Evolutionary conservation across 176 grass and related monocot genomes (phyloP), one percentile per base, ranked within the genome.

Genomic region (Oryza punctata): DNA sequence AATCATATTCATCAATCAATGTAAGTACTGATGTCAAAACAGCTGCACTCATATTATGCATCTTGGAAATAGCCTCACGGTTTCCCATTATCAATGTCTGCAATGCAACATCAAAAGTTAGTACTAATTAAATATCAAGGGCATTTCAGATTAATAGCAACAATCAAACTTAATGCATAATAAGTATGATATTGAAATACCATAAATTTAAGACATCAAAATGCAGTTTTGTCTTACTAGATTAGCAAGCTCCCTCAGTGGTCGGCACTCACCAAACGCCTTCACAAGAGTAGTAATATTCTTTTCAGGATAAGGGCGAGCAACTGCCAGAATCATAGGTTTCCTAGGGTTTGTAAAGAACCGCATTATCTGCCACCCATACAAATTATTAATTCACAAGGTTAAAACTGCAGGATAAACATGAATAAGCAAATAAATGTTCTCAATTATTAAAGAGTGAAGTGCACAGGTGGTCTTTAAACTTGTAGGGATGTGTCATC

Each of bases 271-370:
- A 88, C 93, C 93, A 90, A 95, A 95, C 25, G 90, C 93, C 80
- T 90, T 95, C 60, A 95, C 93, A 83, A 95, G 90, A 37, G 87
- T 95, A 78, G 93, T 83, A 54, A 95, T 88, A 71, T 95, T 95
- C 79, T 95, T 95, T 86, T 95, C 91, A 33, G 90, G 85, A 75
- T 95, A 91, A 66, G 93, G 85, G 49, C 93, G 90, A 37, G 93
- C 90, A 73, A 95, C 84, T 43, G 90, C 93, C 81, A 95, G 85
- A 72, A 95, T 95, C 90, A 95, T 90, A 78, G 93, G 93, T 76
- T 95, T 95, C 50, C 93, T 87, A 88, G 93, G 93, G 77, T 95
- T 95, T 83, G 93, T 95, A 77, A 95, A 95, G 80, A 95, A 95
- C 23, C 93, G 85, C 93, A 95, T 95, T 90, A 95, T 92, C 93